Conservation (phyloP, 495 filamentous ascomycete species). For the Bryoglossum gracile region DNA sequence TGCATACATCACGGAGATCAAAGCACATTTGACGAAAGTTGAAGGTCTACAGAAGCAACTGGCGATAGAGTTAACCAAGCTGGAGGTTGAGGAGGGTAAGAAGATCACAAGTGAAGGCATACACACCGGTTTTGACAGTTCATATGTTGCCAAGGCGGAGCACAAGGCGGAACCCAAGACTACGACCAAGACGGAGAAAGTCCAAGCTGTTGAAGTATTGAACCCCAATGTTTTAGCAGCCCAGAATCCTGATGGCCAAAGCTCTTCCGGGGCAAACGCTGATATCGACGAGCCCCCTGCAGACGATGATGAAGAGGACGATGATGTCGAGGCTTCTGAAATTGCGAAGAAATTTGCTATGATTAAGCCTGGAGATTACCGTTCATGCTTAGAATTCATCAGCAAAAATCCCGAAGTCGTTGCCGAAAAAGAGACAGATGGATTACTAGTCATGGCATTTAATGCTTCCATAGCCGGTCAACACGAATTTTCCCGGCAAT, state of each 20-base stretch:
- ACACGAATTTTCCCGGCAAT: slow-evolving; percentile 72
- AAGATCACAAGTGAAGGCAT: slow-evolving; percentile 94
- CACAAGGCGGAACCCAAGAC: slow-evolving; percentile 29
- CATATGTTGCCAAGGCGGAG: slow-evolving; percentile 59
- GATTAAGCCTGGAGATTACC: slow-evolving; percentile 72
- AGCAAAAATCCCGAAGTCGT: slow-evolving; percentile 66
- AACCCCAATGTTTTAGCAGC: slow-evolving; percentile 51
- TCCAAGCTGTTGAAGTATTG: slow-evolving; percentile 64
- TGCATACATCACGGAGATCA: slow-evolving; percentile 68
- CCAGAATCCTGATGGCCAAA: slow-evolving; percentile 7
- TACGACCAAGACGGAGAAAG: slow-evolving; percentile 34
- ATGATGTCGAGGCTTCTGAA: slow-evolving; percentile 63
- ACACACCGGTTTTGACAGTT: slow-evolving; percentile 87
- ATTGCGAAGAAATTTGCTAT: slow-evolving; percentile 72
- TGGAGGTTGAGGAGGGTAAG: slow-evolving; percentile 78
- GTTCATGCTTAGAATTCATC: slow-evolving; percentile 66
- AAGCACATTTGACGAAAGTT: slow-evolving; percentile 69
- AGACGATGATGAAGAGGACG: slow-evolving; percentile 56
- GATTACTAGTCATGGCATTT: slow-evolving; percentile 83
- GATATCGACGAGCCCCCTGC: slow-evolving; percentile 46
- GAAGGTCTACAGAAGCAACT: slow-evolving; percentile 69
- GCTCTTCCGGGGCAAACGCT: slow-evolving; percentile 52
- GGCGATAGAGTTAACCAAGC: slow-evolving; percentile 58
- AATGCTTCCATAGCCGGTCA: slow-evolving; percentile 70
- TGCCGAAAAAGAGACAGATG: slow-evolving; percentile 84